A percentile compares a stretch with the other conserved stretches of the same genome.
Conservation (phyloP, 768 basidiomycete species). For the Kwoniella sp. region DNA sequence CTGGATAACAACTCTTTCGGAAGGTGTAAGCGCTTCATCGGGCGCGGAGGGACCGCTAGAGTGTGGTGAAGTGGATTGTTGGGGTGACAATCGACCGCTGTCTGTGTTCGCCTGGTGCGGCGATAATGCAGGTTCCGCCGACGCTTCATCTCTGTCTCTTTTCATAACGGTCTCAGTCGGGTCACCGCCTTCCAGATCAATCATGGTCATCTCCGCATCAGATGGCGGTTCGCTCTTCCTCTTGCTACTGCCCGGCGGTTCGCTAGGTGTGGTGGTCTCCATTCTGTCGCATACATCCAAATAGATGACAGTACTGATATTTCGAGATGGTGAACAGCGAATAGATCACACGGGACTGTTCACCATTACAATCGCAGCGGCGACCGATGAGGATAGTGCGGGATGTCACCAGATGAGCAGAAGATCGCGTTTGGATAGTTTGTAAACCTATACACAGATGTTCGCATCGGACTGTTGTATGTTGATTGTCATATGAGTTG, state of each 20-base stretch:
- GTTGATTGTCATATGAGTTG: no score
- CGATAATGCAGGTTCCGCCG: not conserved
- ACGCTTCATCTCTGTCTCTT: not conserved
- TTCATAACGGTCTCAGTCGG: not conserved
- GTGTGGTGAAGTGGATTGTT: not conserved
- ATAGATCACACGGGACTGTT: no score
- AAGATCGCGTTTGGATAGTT: no score
- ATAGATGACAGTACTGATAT: no score
- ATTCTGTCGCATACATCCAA: not conserved
- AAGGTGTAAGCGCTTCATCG: not conserved
- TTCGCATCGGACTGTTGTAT: no score
- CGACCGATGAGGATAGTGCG: no score
- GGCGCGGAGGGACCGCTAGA: not conserved
- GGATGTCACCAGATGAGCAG: no score
- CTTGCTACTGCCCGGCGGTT: not conserved
- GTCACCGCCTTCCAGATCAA: not conserved
- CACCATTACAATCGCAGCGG: no score
- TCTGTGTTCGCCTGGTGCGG: no score
- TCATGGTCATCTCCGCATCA: not conserved
- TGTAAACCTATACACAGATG: no score
- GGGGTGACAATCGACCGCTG: no score
- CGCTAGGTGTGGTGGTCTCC: not conserved
- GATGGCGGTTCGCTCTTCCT: not conserved
- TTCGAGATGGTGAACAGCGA: no score
- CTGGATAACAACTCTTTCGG: not conserved